phyloP scores from a whole-genome alignment of 2,329 filamentous ascomycete genomes.

The Thielaviopsis musarum region DNA sequence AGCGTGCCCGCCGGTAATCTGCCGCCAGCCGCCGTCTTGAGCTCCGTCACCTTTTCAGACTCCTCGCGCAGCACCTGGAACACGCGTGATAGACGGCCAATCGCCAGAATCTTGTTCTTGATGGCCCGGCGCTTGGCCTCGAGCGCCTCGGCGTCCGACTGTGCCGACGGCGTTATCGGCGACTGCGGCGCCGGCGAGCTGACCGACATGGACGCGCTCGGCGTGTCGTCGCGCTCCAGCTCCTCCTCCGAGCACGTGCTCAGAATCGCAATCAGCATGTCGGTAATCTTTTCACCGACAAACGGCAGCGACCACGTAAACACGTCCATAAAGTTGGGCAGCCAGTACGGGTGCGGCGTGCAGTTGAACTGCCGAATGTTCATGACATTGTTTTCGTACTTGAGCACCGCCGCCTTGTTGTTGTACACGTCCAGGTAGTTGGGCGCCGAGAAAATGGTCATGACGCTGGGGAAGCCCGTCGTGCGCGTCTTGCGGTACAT shows the following conservation, averaged over 20 bases:
- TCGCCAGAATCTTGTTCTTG: conserved; percentile 99
- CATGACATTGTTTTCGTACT: conserved; percentile 99
- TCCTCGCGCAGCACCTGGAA: conserved; percentile 98
- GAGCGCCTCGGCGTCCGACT: conserved; percentile 62
- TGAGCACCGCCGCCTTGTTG: conserved; percentile 97
- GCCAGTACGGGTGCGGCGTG: conserved; percentile 97
- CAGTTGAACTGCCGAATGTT: conserved; percentile 99
- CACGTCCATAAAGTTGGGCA: conserved; percentile 99
- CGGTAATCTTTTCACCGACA: conserved; percentile 96
- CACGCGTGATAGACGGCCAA: conserved; percentile 86
- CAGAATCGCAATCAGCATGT: conserved; percentile 97
- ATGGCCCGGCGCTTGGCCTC: conserved; percentile 93
- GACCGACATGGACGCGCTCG: conserved; percentile 40
- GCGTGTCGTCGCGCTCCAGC: conserved; percentile 65
- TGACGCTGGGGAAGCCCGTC: conserved; percentile 95
- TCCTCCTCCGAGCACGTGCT: conserved; percentile 99
- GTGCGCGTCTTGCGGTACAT: conserved; percentile 99
- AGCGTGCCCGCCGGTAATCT: conserved; percentile 86
- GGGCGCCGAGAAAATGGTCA: conserved; percentile 98
- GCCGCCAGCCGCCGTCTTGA: conserved; percentile 91
- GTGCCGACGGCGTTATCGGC: conserved; percentile 29
- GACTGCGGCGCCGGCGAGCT: conserved; percentile 52
- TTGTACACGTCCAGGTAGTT: conserved; percentile 99
- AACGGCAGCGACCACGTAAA: conserved; percentile 99
- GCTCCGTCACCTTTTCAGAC: conserved; percentile 87